These are phyloP conservation scores for Dimargaris verticillata DNA, from an alignment of 192 early-diverging fungal species.

Conservation along the genomic window DNA sequence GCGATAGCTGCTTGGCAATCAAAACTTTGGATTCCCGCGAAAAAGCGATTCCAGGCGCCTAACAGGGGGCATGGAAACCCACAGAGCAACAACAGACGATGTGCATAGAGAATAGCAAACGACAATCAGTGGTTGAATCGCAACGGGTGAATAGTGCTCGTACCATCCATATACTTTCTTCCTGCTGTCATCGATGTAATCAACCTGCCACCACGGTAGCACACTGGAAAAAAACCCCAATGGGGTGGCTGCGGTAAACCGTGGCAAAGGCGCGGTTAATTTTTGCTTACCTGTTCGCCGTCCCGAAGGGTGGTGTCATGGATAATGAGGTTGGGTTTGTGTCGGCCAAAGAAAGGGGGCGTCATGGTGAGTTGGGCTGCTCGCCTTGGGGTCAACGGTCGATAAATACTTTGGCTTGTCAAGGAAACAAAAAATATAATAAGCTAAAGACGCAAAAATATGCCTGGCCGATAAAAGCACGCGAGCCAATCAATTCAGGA, in stretches of 20 bases:
- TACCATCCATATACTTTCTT: neutral
- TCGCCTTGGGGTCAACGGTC: too few relatives aligned
- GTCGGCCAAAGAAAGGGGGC: too few relatives aligned
- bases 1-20: slow-evolving; percentile 82
- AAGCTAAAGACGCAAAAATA: too few relatives aligned
- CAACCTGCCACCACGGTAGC: neutral
- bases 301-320: slow-evolving; percentile 95
- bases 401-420: too few relatives aligned
- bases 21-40: slow-evolving; percentile 82
- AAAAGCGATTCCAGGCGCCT: slow-evolving; percentile 91
- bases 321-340: slow-evolving; percentile 20
- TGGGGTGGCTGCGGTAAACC: neutral
- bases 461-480: too few relatives aligned
- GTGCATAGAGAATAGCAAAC: too few relatives aligned
- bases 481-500: too few relatives aligned
- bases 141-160: neutral
- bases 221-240: neutral
- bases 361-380: too few relatives aligned
- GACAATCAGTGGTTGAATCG: too few relatives aligned
- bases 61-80: neutral
- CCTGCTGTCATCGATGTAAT: neutral
- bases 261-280: neutral
- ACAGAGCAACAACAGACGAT: too few relatives aligned
- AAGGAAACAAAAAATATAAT: too few relatives aligned
- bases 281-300: slow-evolving; percentile 68